phyloP scores from a whole-genome alignment of 148 eudicot species.

The Silene conica region DNA sequence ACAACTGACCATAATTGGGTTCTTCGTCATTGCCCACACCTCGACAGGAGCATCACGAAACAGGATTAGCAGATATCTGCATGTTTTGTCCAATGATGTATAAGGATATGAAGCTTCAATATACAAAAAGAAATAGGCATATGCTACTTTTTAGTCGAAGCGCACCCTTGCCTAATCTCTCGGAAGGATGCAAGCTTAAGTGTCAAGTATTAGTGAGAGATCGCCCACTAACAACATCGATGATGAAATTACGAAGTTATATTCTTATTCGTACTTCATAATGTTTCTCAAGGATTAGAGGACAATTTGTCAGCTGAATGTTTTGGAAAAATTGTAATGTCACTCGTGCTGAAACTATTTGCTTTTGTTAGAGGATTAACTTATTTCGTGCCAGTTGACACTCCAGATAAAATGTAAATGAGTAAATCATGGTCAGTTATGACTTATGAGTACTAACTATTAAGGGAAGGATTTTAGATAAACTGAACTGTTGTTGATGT shows the following conservation, averaged over 20 bases:
- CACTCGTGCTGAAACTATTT: background rate
- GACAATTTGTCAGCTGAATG: background rate
- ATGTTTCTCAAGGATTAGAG: background rate
- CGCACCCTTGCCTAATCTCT: too few relatives aligned
- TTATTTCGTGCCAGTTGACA: background rate
- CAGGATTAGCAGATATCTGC: conserved; percentile 86
- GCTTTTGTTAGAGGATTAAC: background rate
- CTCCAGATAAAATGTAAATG: background rate
- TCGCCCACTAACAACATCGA: too few relatives aligned
- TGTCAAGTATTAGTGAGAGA: too few relatives aligned
- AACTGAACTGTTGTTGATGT: conserved; percentile 2
- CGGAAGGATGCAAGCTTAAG: too few relatives aligned
- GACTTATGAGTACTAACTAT: background rate
- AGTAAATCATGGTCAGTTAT: background rate
- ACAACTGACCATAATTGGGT: conserved; percentile 86
- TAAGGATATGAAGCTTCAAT: conserved; percentile 3
- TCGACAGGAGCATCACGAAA: conserved; percentile 99
- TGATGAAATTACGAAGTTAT: background rate
- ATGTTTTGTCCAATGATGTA: conserved; percentile 13
- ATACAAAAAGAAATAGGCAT: background rate
- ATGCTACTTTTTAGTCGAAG: background rate
- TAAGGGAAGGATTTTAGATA: background rate
- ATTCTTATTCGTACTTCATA: background rate
- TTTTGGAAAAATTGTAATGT: background rate
- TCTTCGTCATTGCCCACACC: conserved; percentile 99